A percentile compares a stretch with the other conserved stretches of the same genome.
phyloP scores from a whole-genome alignment of 1,139 yeast genomes.

The Suhomyces panamericanus region DNA sequence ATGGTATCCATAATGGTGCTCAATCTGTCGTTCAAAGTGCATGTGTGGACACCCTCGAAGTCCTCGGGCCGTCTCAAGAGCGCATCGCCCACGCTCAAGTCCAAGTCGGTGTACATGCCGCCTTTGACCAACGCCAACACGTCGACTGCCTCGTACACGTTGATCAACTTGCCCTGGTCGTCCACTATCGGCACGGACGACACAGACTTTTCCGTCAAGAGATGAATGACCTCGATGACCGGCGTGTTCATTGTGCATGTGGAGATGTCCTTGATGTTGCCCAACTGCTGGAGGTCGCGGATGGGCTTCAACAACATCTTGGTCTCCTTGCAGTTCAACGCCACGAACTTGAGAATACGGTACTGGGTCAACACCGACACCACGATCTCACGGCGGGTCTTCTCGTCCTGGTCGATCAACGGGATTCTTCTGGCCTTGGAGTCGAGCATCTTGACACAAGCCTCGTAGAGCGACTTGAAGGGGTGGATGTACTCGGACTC shows the following conservation, averaged over 20 bases:
- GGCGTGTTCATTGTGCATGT: constrained; percentile 92
- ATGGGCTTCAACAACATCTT: constrained; percentile 79
- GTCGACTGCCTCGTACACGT: constrained; percentile 96
- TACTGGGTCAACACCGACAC: constrained; percentile 95
- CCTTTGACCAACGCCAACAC: constrained; percentile 91
- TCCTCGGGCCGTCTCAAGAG: constrained; percentile 92
- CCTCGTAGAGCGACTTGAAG: constrained; percentile 84
- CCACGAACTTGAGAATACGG: constrained; percentile 91
- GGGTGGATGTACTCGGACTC: constrained; percentile 93
- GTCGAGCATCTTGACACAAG: constrained; percentile 89
- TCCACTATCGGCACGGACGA: constrained; percentile 94
- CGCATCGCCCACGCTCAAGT: constrained; percentile 94
- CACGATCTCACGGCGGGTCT: constrained; percentile 89
- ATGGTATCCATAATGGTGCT: constrained; percentile 94
- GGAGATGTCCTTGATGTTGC: constrained; percentile 59
- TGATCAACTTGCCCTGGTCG: constrained; percentile 68
- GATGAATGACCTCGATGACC: constrained; percentile 88
- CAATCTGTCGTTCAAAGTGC: constrained; percentile 83
- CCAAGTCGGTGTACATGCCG: constrained; percentile 88
- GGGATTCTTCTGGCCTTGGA: constrained; percentile 94
- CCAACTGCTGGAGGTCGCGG: constrained; percentile 61
- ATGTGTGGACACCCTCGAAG: constrained; percentile 97
- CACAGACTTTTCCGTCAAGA: constrained; percentile 74
- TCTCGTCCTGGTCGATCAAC: constrained; percentile 89
- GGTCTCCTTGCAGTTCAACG: constrained; percentile 94